These are phyloP conservation scores for Trichoderma pleuroti DNA, from an alignment of 2,329 filamentous ascomycete genomes.

Conservation along the genomic window DNA sequence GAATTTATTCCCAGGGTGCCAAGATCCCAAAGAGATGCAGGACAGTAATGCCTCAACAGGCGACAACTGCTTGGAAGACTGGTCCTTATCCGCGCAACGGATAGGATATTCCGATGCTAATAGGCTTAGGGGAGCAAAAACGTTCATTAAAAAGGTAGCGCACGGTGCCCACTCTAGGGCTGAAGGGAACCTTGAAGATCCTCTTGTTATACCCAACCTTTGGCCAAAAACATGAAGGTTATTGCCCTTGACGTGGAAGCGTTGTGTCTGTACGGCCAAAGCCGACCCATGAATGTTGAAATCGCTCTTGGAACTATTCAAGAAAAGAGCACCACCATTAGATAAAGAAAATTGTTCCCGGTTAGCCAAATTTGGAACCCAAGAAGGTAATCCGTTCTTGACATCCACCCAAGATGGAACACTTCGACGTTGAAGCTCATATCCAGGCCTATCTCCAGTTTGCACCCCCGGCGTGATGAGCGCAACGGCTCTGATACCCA, in stretches of 20 bases:
- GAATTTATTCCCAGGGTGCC: not conserved
- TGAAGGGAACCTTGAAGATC: not conserved
- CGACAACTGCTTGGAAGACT: not conserved
- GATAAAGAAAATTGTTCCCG: not conserved
- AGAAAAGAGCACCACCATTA: not conserved
- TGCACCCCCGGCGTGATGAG: not conserved
- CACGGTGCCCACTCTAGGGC: not conserved
- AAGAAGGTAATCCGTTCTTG: not conserved
- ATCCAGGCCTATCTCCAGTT: not conserved
- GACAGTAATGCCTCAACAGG: not conserved
- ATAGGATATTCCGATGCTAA: not conserved
- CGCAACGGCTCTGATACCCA: not conserved
- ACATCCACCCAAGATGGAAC: not conserved
- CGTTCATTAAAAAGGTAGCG: not conserved
- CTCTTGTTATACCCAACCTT: not conserved
- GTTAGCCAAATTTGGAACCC: not conserved
- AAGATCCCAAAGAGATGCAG: not conserved
- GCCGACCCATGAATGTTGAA: not conserved
- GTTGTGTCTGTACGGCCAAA: not conserved
- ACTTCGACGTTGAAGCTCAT: not conserved
- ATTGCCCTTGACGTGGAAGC: not conserved
- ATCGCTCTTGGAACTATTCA: not conserved
- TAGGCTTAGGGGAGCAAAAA: not conserved
- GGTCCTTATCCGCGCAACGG: not conserved
- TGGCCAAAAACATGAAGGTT: not conserved